phyloP scores from a whole-genome alignment of 2,329 filamentous ascomycete genomes.

The Trichophyton verrucosum region DNA sequence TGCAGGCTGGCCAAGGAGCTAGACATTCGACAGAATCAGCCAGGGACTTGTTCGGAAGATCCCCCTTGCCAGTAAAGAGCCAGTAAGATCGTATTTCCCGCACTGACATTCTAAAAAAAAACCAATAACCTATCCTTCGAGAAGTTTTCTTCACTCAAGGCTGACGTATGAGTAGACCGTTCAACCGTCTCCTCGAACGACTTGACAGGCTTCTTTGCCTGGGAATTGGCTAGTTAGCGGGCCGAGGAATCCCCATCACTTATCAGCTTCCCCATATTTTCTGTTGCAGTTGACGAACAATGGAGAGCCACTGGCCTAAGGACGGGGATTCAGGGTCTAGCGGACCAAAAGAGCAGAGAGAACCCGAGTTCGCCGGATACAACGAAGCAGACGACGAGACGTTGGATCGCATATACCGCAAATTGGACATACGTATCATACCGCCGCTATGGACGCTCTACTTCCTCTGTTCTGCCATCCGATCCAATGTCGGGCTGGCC shows the following conservation, averaged over 20 bases:
- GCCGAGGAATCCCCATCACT: not conserved
- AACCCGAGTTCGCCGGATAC: not conserved
- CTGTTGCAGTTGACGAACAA: not conserved
- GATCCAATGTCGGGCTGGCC: slow-evolving; percentile 84
- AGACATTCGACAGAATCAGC: not conserved
- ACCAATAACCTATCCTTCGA: not conserved
- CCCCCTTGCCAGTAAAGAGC: not conserved
- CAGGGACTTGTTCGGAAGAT: not conserved
- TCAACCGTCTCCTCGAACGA: not conserved
- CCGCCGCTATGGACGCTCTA: slow-evolving; percentile 81
- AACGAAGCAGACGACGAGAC: slow-evolving; percentile 24
- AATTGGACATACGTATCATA: slow-evolving; percentile 47
- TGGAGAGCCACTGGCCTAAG: not conserved
- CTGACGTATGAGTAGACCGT: not conserved
- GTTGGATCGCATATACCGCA: slow-evolving; percentile 34
- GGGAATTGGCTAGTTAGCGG: not conserved
- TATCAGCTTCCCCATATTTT: not conserved
- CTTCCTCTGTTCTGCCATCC: slow-evolving; percentile 83
- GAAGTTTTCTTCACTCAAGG: not conserved
- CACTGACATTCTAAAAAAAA: not conserved
- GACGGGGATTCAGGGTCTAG: not conserved
- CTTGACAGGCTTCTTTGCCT: not conserved
- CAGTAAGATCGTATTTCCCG: not conserved
- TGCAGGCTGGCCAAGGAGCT: not conserved
- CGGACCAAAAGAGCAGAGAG: not conserved